Evolutionary conservation across 208 protist genomes (phyloP).

Genomic region (Herpetomonas muscarum): DNA sequence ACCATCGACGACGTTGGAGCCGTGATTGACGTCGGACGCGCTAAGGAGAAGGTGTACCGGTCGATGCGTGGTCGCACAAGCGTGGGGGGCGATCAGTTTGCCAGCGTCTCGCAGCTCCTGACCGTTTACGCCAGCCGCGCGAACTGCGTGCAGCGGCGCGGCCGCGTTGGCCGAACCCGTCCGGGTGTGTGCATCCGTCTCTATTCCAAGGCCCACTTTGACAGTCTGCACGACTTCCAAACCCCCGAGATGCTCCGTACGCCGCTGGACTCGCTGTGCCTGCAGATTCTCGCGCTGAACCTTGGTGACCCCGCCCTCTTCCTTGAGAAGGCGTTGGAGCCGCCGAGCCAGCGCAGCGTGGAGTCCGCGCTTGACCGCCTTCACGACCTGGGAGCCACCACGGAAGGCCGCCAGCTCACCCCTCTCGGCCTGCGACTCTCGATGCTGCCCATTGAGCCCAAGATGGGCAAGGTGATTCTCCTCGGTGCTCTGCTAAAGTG

Average conservation of each 20-base stretch:
- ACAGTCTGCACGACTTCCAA: conserved; percentile 77
- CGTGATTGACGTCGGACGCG: conserved; percentile 96
- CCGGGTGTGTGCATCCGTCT: conserved; percentile 93
- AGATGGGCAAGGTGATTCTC: conserved; percentile 90
- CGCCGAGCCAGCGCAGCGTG: conserved; percentile 52
- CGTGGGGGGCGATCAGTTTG: conserved; percentile 25
- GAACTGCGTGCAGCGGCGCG: conserved; percentile 92
- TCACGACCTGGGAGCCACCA: conserved; percentile 72
- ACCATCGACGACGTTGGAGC: conserved; percentile 99
- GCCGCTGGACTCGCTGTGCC: conserved; percentile 91
- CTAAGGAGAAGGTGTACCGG: conserved; percentile 95
- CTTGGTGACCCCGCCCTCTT: conserved; percentile 64
- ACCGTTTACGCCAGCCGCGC: conserved; percentile 82
- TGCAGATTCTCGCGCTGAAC: conserved; percentile 67
- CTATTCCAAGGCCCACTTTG: conserved; percentile 84
- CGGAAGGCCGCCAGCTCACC: conserved; percentile 75
- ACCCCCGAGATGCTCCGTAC: conserved; percentile 94
- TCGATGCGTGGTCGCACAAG: conserved; percentile 26
- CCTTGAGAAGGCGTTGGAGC: conserved; percentile 75
- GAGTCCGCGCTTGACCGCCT: conserved; percentile 63
- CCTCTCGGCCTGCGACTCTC: conserved; percentile 80
- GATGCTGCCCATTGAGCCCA: conserved; percentile 66
- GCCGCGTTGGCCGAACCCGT: conserved; percentile 92
- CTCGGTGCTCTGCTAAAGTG: conserved; percentile 88
- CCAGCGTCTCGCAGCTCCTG: conserved; percentile 59